Conservation (phyloP, 1,284 basidiomycete genomes). For the Ustilago loliicola region DNA sequence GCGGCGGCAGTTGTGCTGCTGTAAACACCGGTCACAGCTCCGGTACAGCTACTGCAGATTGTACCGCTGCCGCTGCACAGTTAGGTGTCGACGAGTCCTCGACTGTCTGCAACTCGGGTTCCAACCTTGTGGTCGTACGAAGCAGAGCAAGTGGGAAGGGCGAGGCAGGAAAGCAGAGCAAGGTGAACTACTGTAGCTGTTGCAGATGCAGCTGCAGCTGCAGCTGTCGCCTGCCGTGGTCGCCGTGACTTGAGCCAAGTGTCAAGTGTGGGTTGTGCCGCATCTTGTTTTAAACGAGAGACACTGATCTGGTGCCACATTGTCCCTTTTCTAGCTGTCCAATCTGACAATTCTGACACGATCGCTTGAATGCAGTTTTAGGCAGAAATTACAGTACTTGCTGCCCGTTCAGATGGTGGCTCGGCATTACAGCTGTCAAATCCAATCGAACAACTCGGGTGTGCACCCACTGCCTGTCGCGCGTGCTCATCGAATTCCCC, state of each 20-base stretch:
- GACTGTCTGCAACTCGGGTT: background rate
- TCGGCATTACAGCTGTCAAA: slow-evolving; percentile 2
- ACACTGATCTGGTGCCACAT: background rate
- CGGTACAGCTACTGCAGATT: background rate
- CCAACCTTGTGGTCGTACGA: background rate
- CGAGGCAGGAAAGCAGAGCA: background rate
- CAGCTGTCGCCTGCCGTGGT: slow-evolving; percentile 4
- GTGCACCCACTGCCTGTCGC: slow-evolving; percentile 5
- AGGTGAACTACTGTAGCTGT: background rate
- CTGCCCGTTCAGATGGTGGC: too few species aligned
- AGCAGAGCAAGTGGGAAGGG: background rate
- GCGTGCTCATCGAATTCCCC: background rate
- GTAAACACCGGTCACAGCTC: background rate
- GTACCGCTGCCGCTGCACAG: background rate
- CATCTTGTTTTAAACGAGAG: background rate
- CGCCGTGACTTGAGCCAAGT: slow-evolving; percentile 2
- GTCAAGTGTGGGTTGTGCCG: background rate
- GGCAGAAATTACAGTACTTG: too few species aligned
- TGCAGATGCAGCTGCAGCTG: background rate
- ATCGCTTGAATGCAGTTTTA: background rate
- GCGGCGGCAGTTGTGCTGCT: too few species aligned
- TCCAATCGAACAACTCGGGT: background rate
- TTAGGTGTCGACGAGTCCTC: background rate
- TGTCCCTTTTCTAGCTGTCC: background rate
- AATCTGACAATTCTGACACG: background rate